phyloP scores from a whole-genome alignment of 2,329 filamentous ascomycete genomes.

The Fusarium mundagurra region DNA sequence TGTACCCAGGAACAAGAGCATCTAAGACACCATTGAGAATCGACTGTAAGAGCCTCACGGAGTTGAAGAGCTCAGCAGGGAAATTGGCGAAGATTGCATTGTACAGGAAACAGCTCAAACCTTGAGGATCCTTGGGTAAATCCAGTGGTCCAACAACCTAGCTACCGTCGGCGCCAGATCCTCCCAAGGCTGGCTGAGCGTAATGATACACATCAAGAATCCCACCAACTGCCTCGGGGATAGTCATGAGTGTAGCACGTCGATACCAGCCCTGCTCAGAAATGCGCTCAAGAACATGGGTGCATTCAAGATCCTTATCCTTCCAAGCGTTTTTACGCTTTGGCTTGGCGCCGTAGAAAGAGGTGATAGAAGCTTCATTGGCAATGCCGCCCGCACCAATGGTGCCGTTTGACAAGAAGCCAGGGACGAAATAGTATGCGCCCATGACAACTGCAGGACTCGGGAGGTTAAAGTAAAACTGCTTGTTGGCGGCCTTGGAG shows the following conservation, averaged over 20 bases:
- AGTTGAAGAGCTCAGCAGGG: slow-evolving; percentile 15
- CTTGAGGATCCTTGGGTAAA: slow-evolving; percentile 4
- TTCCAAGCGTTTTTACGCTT: slow-evolving; percentile 16
- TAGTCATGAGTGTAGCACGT: slow-evolving; percentile 21
- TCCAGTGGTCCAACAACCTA: slow-evolving; percentile 8
- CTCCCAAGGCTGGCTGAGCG: slow-evolving; percentile 9
- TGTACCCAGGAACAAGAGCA: slow-evolving; percentile 6
- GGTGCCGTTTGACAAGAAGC: slow-evolving; percentile 28
- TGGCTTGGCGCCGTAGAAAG: slow-evolving; percentile 25
- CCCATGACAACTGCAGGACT: slow-evolving; percentile 23
- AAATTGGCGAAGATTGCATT: slow-evolving; percentile 24
- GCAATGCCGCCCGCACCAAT: slow-evolving; percentile 23
- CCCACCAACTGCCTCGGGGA: slow-evolving; percentile 11
- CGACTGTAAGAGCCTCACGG: neutral
- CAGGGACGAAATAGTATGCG: slow-evolving; percentile 25
- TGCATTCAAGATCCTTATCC: slow-evolving; percentile 16
- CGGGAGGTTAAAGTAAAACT: slow-evolving; percentile 23
- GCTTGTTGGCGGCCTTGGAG: slow-evolving; percentile 20
- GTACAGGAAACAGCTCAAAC: slow-evolving; percentile 19
- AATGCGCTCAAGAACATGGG: slow-evolving; percentile 21
- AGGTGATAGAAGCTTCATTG: slow-evolving; percentile 25
- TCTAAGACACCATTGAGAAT: slow-evolving; percentile 6
- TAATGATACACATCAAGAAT: slow-evolving; percentile 26
- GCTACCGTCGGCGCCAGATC: slow-evolving; percentile 12
- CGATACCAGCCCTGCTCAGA: slow-evolving; percentile 28